Base-by-base conservation (phyloP, 129 eudicot genomes). In the Tagetes erecta region DNA sequence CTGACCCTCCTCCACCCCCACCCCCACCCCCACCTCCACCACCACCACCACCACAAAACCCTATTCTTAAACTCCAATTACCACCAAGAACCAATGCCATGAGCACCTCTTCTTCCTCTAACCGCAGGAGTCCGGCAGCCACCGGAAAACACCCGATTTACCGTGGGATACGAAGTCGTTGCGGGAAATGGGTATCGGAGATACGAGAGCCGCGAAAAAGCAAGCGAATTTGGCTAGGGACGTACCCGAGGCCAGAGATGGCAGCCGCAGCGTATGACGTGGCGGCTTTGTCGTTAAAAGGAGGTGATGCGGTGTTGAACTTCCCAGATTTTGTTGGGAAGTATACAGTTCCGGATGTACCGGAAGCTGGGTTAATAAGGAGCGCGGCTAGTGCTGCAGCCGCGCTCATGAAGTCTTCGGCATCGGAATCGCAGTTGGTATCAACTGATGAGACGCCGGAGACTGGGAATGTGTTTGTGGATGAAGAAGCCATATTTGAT, bases 111-210 rank as follows among this genome's bases (percentile, higher is more conserved):
- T 47, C 76, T 30, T 40, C 87, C 0, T 65, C 83, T 38, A 30
- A 35, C 39, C 77, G 49, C 40, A 71, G 68, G 2, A 72, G 78
- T 7, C 73, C 78, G 8, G 68, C 51, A 2, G 71, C 69, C 6
- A 64, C 80, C 0, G 86, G 84, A 4, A 70, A 62, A 8, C 86
- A 81, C 44, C 88, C 83, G 3, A 52, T 72, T 2, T 78, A 63
- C 14, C 73, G 86, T 1, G 88, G 88, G 78, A 81, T 84, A 31
- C 79, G 88, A 13, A 64, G 78, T 55, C 73, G 88, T n/a, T 69
- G 86, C 4, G 85, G 88, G 8, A 84, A 84, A 62, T 84, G 88
- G 88, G 88, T 81, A 1, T 73, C 86, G 5, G 88, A 84, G 76
- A 84, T 84, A 8, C 85, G 88, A 0, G 88, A 84, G 88, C 88